These are phyloP conservation scores for Deuterostichococcus epilithicus DNA, from an alignment of 139 green algal species.

Conservation along the genomic window DNA sequence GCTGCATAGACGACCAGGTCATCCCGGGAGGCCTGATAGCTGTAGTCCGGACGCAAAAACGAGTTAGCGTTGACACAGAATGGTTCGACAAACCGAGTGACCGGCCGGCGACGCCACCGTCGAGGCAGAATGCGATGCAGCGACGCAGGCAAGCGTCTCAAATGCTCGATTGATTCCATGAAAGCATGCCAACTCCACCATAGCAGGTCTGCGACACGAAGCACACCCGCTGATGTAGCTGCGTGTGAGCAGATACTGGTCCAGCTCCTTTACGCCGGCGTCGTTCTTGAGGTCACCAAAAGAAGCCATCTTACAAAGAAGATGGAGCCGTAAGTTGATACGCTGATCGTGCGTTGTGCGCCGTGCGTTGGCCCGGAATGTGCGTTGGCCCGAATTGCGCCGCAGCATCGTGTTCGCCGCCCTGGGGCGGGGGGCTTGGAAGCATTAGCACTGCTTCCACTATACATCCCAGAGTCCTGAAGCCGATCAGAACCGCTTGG, in stretches of 20 bases:
- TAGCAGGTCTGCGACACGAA: not conserved
- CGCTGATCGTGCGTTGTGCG: too few species aligned
- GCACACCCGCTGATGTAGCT: slow-evolving; percentile 54
- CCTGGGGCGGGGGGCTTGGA: too few species aligned
- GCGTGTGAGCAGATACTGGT: slow-evolving; percentile 47
- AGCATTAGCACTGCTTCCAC: too few species aligned
- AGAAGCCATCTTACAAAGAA: slow-evolving; percentile 17
- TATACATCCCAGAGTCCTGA: too few species aligned
- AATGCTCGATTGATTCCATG: not conserved
- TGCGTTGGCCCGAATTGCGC: too few species aligned
- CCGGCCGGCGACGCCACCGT: not conserved
- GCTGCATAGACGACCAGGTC: slow-evolving; percentile 56
- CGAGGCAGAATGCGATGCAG: too few species aligned
- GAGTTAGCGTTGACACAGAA: not conserved
- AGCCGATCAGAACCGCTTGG: too few species aligned
- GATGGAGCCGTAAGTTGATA: too few species aligned
- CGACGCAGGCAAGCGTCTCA: not conserved
- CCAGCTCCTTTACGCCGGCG: slow-evolving; percentile 43
- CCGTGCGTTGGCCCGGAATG: too few species aligned
- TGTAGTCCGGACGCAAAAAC: slow-evolving; percentile 14
- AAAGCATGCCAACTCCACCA: not conserved
- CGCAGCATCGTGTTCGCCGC: too few species aligned
- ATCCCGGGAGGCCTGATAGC: slow-evolving; percentile 59
- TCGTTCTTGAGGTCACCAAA: slow-evolving; percentile 21
- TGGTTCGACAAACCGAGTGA: not conserved